Conservation (phyloP, 257 asterid species). For the Nicotiana otophora region DNA sequence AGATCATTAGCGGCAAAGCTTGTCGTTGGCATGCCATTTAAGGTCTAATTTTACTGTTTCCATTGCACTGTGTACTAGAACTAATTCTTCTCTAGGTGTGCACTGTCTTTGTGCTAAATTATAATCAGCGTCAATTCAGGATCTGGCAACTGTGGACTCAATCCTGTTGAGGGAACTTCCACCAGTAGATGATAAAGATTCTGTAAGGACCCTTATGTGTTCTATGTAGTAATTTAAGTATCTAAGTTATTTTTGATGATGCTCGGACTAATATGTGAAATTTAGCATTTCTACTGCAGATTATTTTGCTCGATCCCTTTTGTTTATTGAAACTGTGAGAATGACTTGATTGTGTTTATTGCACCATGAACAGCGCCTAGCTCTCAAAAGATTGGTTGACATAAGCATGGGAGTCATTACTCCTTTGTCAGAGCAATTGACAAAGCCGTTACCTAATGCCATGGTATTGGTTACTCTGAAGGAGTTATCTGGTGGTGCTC, state of each 20-base stretch:
- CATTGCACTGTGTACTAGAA: too few species aligned
- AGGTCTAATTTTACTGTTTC: constrained; percentile 35
- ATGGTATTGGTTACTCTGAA: constrained; percentile 67
- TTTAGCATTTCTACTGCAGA: neutral
- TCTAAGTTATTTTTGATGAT: neutral
- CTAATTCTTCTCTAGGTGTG: constrained; percentile 10
- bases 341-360: constrained; percentile 19
- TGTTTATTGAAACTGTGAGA: constrained; percentile 2
- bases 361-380: constrained; percentile 57
- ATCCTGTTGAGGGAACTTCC: constrained; percentile 93
- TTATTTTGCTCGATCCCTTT: neutral
- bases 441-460: constrained; percentile 84
- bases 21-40: constrained; percentile 90
- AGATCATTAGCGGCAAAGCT: constrained; percentile 87
- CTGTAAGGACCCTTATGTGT: constrained; percentile 50
- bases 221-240: neutral
- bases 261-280: neutral
- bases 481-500: constrained; percentile 79
- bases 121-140: constrained; percentile 32
- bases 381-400: constrained; percentile 85
- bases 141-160: constrained; percentile 96
- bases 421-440: constrained; percentile 85
- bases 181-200: constrained; percentile 63
- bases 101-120: constrained; percentile 9
- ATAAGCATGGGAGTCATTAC: constrained; percentile 94